Conservation (phyloP, 371 early-diverging fungal species). For the Mortierella sp. region DNA sequence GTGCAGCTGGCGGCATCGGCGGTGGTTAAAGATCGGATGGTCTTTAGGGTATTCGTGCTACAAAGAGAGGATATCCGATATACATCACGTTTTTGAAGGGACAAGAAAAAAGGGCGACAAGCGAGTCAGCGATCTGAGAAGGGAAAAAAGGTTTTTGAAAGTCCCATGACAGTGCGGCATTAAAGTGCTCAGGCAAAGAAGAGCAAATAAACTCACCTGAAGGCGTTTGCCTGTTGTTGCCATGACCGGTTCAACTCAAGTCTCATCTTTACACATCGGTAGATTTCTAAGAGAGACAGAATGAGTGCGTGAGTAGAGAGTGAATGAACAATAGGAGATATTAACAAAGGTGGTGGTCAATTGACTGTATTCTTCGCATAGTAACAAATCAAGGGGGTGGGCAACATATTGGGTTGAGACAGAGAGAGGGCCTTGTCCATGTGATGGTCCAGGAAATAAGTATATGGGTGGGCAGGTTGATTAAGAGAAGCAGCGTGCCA, state of each 20-base stretch:
- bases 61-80: background rate
- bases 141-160: background rate
- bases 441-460: background rate
- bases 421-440: background rate
- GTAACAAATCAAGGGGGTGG: conserved; percentile 1
- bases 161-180: background rate
- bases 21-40: conserved; percentile 48
- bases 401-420: too few relatives aligned
- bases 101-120: background rate
- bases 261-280: conserved; percentile 85
- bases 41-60: conserved; percentile 57
- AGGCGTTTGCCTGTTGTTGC: conserved; percentile 72
- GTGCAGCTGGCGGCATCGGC: conserved; percentile 56
- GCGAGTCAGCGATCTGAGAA: background rate
- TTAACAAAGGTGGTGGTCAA: background rate
- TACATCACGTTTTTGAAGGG: background rate
- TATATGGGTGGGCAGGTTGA: background rate
- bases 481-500: background rate
- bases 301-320: background rate
- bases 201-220: conserved; percentile 53
- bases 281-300: conserved; percentile 63
- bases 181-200: background rate
- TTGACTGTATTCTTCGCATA: background rate
- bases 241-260: conserved; percentile 84
- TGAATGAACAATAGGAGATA: background rate